Conservation (phyloP, 495 filamentous ascomycete species). For the Astrocystis sublimbata region DNA sequence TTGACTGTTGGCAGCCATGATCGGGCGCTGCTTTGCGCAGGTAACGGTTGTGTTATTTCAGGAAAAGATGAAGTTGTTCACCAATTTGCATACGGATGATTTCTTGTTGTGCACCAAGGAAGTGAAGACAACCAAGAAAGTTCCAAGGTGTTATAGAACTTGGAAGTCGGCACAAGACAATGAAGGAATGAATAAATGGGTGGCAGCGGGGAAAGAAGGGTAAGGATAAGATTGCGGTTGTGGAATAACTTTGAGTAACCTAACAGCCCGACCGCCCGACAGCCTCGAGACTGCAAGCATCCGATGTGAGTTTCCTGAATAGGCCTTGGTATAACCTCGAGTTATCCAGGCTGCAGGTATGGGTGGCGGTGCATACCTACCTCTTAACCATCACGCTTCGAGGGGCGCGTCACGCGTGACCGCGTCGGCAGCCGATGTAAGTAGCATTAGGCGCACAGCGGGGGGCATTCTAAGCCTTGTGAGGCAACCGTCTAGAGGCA, state of each 20-base stretch:
- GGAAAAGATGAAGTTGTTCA: neutral
- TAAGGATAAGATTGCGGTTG: neutral
- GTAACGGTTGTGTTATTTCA: neutral
- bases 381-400: neutral
- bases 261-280: neutral
- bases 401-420: neutral
- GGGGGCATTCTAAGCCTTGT: neutral
- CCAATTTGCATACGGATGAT: neutral
- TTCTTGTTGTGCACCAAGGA: neutral
- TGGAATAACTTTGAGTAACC: neutral
- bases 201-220: too few relatives aligned
- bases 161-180: too few relatives aligned
- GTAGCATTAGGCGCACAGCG: neutral
- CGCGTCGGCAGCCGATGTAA: neutral
- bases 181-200: too few relatives aligned
- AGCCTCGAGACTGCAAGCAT: too few relatives aligned
- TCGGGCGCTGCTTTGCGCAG: neutral
- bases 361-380: too few relatives aligned
- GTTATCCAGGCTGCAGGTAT: neutral
- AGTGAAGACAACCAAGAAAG: neutral
- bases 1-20: slow-evolving; percentile 1
- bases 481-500: neutral
- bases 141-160: neutral
- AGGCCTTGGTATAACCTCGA: neutral
- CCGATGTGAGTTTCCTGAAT: neutral